Evolutionary conservation across 345 rosid genomes (phyloP).

Genomic region (Dipteronia dyeriana): DNA sequence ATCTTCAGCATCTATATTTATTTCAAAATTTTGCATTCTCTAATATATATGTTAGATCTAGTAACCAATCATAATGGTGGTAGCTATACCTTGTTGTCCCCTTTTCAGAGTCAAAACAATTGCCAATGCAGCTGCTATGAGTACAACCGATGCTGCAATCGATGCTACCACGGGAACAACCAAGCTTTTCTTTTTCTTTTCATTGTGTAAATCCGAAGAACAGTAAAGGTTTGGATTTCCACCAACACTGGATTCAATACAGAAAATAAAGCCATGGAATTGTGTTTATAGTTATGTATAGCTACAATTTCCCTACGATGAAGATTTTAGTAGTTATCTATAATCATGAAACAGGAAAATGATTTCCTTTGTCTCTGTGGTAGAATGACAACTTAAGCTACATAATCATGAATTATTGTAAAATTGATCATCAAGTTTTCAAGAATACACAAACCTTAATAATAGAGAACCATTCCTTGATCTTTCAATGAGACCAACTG

Average conservation of each 20-base stretch:
- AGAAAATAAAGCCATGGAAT: too few relatives aligned
- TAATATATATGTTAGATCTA: not conserved
- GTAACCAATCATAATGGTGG: too few relatives aligned
- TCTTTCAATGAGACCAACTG: constrained; percentile 43
- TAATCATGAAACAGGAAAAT: too few relatives aligned
- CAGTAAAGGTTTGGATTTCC: constrained; percentile 42
- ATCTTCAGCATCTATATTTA: too few relatives aligned
- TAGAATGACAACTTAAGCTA: too few relatives aligned
- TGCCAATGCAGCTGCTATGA: constrained; percentile 25
- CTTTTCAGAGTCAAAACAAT: constrained; percentile 28
- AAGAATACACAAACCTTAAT: constrained; percentile 33
- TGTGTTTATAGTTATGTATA: too few relatives aligned
- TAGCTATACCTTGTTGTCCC: constrained; percentile 35
- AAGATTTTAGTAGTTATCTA: too few relatives aligned
- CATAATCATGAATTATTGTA: not conserved
- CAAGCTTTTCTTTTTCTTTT: constrained; percentile 27
- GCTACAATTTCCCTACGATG: too few relatives aligned
- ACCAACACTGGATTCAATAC: constrained; percentile 42
- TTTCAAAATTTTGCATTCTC: too few relatives aligned
- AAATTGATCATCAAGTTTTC: too few relatives aligned
- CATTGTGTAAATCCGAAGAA: constrained; percentile 29
- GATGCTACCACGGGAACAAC: constrained; percentile 35
- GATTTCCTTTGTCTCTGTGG: too few relatives aligned
- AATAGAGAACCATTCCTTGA: constrained; percentile 30
- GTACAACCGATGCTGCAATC: constrained; percentile 24